Base-by-base conservation (phyloP, 495 filamentous ascomycete genomes). In the Daldinia childiae region DNA sequence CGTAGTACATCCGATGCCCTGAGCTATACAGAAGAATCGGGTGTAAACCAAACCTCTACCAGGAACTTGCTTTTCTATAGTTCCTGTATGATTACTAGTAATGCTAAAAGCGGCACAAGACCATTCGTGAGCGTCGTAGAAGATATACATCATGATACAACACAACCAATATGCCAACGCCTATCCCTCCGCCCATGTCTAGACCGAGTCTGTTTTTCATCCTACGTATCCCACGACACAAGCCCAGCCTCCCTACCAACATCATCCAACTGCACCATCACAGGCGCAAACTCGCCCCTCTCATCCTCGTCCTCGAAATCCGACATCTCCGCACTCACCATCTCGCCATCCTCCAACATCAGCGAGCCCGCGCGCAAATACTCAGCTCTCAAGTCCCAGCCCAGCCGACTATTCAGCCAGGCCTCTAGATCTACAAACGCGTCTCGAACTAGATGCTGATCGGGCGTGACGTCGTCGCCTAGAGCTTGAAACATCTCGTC, bases 251-350 rank as follows among this genome's bases (percentile, higher is more conserved):
- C 83, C 27, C 78, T 76, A n/a, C 85, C 85, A 17, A 78, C 73
- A 27, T 79, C 79, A 56, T 87, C 85, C 71, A 94, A 72, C 57
- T 93, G 88, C 5, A 99, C 93, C 17, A 99, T 79, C 24, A 91
- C 84, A 15, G 95, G 95, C 65, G 91, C 90, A 83, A 93, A 94
- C 75, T 97, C 95, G 17, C 93, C 93, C 64, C 86, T 87, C 79
- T 95, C 93, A 59, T 95, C 92, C 62, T 96, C 92, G 64, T 88
- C 92, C 67, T 95, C 91, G 65, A 90, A 85, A 6, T 90, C 91
- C 27, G 82, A 82, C 67, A 92, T 82, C 67, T 97, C 93, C 75
- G 95, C 85, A 64, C 93, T 89, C 15, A 97, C 89, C 72, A 88
- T 81, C 77, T 94, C 92, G 24, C 90, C 91, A 73, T 93, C 91